Conservation (phyloP, 2,329 filamentous ascomycete species). For the Botrytis fragariae region DNA sequence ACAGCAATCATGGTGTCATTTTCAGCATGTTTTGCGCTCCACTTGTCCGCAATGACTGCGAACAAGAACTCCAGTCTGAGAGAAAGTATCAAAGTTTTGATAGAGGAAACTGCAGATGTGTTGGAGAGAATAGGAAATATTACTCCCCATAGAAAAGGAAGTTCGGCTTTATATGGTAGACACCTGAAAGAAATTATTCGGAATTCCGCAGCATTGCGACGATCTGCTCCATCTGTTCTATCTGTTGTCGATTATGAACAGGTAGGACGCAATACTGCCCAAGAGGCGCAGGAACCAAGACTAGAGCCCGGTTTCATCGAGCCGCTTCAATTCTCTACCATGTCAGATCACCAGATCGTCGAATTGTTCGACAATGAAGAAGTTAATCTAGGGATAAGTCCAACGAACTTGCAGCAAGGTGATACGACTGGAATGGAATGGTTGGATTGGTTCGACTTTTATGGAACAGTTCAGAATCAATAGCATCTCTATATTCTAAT, state of each 20-base stretch:
- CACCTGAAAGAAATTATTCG: constrained; percentile 48
- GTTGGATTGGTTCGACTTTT: constrained; percentile 35
- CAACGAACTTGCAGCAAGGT: constrained; percentile 30
- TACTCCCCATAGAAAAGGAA: constrained; percentile 64
- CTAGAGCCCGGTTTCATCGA: constrained; percentile 36
- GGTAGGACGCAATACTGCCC: not conserved
- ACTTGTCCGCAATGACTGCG: constrained; percentile 57
- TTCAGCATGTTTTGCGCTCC: constrained; percentile 68
- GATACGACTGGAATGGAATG: constrained; percentile 35
- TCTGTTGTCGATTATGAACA: not conserved
- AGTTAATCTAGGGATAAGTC: constrained; percentile 50
- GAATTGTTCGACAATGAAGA: constrained; percentile 63
- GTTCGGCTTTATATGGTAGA: constrained; percentile 58
- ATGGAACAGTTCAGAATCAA: not conserved
- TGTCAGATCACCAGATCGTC: constrained; percentile 68
- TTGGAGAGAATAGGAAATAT: constrained; percentile 66
- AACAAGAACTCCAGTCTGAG: constrained; percentile 56
- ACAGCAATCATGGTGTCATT: constrained; percentile 78
- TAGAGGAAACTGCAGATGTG: constrained; percentile 67
- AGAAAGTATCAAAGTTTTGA: constrained; percentile 60
- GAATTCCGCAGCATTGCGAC: constrained; percentile 22
- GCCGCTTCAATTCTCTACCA: constrained; percentile 61
- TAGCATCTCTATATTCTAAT: not conserved
- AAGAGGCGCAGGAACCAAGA: not conserved
- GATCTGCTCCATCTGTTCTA: constrained; percentile 5